Conservation (phyloP, 176 grass and related monocot species). For the Olyra latifolia region DNA sequence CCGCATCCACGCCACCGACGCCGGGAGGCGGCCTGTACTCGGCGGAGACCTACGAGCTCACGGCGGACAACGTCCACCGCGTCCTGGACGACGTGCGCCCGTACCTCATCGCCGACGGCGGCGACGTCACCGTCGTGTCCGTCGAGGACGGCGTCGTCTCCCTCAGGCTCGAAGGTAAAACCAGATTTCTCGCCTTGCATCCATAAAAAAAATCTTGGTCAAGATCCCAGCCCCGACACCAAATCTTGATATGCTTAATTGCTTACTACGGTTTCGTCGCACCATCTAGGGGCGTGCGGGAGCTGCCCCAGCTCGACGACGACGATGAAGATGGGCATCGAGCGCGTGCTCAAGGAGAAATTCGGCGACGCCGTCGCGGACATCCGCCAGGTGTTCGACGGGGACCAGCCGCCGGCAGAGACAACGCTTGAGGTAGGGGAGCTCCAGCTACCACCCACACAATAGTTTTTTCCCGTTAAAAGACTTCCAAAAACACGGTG, state of each 20-base stretch:
- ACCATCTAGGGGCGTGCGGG: slow-evolving; percentile 70
- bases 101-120: slow-evolving; percentile 89
- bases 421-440: slow-evolving; percentile 58
- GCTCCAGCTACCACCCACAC: neutral
- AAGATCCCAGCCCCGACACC: neutral
- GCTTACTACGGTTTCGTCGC: neutral
- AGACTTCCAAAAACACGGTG: neutral
- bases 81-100: slow-evolving; percentile 85
- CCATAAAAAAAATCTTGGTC: neutral
- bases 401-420: slow-evolving; percentile 32
- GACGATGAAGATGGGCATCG: slow-evolving; percentile 96
- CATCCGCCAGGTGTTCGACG: slow-evolving; percentile 71
- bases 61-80: slow-evolving; percentile 70
- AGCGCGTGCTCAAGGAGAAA: slow-evolving; percentile 91
- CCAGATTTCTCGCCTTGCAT: neutral
- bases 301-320: slow-evolving; percentile 93
- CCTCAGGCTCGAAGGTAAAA: slow-evolving; percentile 82
- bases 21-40: slow-evolving; percentile 69
- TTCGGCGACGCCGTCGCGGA: slow-evolving; percentile 81
- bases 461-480: neutral
- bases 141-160: slow-evolving; percentile 88
- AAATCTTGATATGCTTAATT: too few relatives aligned
- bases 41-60: slow-evolving; percentile 72
- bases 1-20: slow-evolving; percentile 40
- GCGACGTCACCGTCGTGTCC: slow-evolving; percentile 75